A percentile compares a stretch with the other conserved stretches of the same genome.
These are phyloP conservation scores for Macrolepiota fuliginosa DNA, from an alignment of 768 basidiomycete species.

Conservation along the genomic window DNA sequence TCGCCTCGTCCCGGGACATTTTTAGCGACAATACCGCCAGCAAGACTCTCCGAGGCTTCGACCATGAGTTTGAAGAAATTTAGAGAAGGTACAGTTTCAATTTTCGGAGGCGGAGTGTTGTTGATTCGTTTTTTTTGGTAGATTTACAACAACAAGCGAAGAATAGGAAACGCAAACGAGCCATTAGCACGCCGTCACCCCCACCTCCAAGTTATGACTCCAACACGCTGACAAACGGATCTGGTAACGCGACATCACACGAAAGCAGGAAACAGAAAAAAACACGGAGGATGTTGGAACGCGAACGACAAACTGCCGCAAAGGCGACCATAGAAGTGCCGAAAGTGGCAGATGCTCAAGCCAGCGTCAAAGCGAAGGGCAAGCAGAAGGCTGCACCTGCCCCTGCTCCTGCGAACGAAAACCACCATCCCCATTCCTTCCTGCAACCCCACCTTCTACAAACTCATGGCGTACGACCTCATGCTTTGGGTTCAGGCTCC, in stretches of 20 bases:
- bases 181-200: constrained; percentile 13
- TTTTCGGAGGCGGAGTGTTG: background rate
- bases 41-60: background rate
- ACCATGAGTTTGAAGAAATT: background rate
- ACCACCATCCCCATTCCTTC: background rate
- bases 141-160: constrained; percentile 10
- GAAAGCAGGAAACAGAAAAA: background rate
- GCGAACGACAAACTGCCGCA: background rate
- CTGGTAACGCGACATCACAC: background rate
- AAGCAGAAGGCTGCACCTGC: background rate
- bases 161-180: constrained; percentile 22
- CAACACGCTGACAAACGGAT: background rate
- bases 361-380: background rate
- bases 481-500: background rate
- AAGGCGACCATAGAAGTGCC: background rate
- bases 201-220: constrained; percentile 13
- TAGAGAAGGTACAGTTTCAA: constrained; percentile 9
- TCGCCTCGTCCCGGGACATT: constrained; percentile 11
- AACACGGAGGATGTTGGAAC: background rate
- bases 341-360: too few relatives aligned
- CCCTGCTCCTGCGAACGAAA: background rate
- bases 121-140: background rate
- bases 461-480: background rate
- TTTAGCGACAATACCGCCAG: background rate
- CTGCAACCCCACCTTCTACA: too few relatives aligned